phyloP scores from a whole-genome alignment of 345 rosid genomes.

The Trapa incisa region DNA sequence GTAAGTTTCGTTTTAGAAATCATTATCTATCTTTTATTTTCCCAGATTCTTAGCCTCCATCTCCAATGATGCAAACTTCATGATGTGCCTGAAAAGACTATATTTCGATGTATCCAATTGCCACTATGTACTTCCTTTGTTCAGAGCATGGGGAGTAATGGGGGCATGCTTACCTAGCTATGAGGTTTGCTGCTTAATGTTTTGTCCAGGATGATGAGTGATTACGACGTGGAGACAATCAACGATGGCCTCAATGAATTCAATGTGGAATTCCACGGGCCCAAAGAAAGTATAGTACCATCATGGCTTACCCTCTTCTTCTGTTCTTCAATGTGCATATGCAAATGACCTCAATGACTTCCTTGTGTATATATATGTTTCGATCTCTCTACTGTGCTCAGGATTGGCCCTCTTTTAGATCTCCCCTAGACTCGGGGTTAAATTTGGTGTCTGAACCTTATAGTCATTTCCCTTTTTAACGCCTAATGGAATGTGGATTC shows the following conservation, averaged over 20 bases:
- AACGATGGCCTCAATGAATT: constrained; percentile 65
- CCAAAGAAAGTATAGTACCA: constrained; percentile 50
- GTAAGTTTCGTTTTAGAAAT: constrained; percentile 11
- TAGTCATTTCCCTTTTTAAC: neutral
- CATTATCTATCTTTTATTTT: constrained; percentile 7
- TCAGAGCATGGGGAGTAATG: neutral
- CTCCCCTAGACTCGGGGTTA: neutral
- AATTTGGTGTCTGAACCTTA: neutral
- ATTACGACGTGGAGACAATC: constrained; percentile 58
- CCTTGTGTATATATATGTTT: neutral
- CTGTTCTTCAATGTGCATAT: neutral
- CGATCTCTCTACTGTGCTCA: neutral
- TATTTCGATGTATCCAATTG: neutral
- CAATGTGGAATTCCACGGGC: constrained; percentile 63
- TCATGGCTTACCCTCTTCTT: constrained; percentile 5
- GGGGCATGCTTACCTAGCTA: neutral
- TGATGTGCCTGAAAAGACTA: neutral
- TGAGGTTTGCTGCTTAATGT: constrained; percentile 5
- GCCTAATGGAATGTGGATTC: constrained; percentile 12
- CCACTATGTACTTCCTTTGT: no score
- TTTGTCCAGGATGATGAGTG: constrained; percentile 68
- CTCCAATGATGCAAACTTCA: neutral
- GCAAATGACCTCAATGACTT: neutral
- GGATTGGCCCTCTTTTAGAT: neutral
- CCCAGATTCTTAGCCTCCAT: neutral